A percentile compares a stretch with the other conserved stretches of the same genome.
phyloP scores from a whole-genome alignment of 2,329 filamentous ascomycete genomes.

The Pseudophaeomoniella oleicola region DNA sequence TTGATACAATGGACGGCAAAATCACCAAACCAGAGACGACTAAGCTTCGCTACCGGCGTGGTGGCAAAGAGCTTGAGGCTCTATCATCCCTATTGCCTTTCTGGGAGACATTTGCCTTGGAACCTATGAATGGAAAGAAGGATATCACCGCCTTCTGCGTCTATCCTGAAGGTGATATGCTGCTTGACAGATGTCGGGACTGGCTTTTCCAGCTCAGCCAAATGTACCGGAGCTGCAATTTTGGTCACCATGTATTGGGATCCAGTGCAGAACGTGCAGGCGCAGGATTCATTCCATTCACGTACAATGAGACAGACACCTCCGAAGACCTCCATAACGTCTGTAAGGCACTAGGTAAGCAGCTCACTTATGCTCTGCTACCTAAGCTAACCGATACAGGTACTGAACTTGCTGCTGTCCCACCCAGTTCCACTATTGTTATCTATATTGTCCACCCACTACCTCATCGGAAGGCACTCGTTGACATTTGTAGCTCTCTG shows the following conservation, averaged over 20 bases:
- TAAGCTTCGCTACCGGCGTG: slow-evolving; percentile 39
- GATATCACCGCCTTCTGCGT: slow-evolving; percentile 44
- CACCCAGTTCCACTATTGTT: slow-evolving; percentile 30
- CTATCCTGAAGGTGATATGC: slow-evolving; percentile 31
- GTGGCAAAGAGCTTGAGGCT: slow-evolving; percentile 37
- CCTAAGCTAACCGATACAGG: slow-evolving; percentile 8
- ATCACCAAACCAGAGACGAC: slow-evolving; percentile 29
- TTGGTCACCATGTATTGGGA: slow-evolving; percentile 36
- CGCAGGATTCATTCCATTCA: slow-evolving; percentile 23
- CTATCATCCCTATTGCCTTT: slow-evolving; percentile 42
- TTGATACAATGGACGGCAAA: not conserved
- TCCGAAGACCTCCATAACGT: slow-evolving; percentile 20
- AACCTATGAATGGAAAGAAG: slow-evolving; percentile 40
- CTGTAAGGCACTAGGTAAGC: slow-evolving; percentile 20
- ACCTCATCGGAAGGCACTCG: slow-evolving; percentile 26
- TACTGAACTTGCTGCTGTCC: slow-evolving; percentile 17
- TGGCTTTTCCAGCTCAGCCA: slow-evolving; percentile 40
- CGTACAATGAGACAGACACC: slow-evolving; percentile 12
- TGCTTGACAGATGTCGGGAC: slow-evolving; percentile 29
- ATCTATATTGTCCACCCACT: slow-evolving; percentile 48
- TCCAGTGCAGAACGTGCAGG: slow-evolving; percentile 23
- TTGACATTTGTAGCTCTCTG: slow-evolving; percentile 42
- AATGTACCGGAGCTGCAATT: slow-evolving; percentile 41
- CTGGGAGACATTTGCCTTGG: slow-evolving; percentile 46
- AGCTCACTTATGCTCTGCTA: not conserved